Evolutionary conservation across 441 rosid species (phyloP), one percentile per base, ranked within the genome.

Genomic region (Macaranga tanarius): DNA sequence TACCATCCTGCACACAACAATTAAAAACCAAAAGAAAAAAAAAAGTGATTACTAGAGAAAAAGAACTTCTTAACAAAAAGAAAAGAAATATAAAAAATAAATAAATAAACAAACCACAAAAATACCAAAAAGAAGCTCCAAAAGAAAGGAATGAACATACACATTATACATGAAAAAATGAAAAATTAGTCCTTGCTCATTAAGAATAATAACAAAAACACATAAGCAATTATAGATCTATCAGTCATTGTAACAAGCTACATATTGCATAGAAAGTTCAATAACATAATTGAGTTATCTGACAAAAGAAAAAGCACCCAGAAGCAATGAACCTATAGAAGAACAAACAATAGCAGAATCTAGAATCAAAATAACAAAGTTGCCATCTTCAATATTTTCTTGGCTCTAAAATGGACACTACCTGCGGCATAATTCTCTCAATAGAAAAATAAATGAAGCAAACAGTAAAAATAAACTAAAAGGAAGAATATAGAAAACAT

Each of bases 1-100:
- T 62, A 73, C 81, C 98, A 94, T 92, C 71, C 74, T 71, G 59
- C 52, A 57, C 52, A 11, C 50, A 66, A 9, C 40, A 38, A 65
- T 16, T 38, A 26, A 38, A 15, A 40, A 8, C 19, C 23, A 57
- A 25, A 7, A 58, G 25, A 25, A 52, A 2, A 42, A 15, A 3
- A 65, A 13, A 23, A 4, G 0, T 11, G 3, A 40, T 19, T 38
- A 34, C 50, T 61, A 7, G 40, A 8, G n/a, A 23, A 40, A 5
- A 1, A 38, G 5, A 38, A n/a, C 8, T 15, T 4, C 62, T 3
- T 15, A 47, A 45, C 22, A 65, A 10, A 11, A 22, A 11, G 10
- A 22, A 20, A 20, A 10, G 5, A 42, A 26, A 25, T 4, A 47
- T 20, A 22, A 22, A 7, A 13, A n/a, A n/a, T n/a, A n/a, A n/a